Percentiles rank a stretch among this genome's conserved stretches.
Conservation (phyloP, 192 early-diverging fungal genomes). For the Entomortierella beljakovae region DNA sequence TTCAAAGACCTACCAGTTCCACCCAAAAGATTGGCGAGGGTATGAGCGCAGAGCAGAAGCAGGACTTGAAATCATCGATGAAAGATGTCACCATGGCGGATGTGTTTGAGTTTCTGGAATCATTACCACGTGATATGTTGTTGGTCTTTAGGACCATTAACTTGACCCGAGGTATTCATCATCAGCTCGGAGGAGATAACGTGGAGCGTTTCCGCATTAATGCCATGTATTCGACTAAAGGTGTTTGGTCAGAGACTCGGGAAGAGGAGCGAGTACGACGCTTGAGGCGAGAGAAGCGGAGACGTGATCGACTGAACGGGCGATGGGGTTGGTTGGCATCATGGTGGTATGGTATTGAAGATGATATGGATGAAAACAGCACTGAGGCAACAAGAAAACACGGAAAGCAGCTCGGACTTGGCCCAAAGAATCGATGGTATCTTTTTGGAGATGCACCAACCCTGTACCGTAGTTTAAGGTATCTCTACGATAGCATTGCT, state of each 20-base stretch:
- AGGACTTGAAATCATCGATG: slow-evolving; percentile 39
- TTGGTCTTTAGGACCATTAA: slow-evolving; percentile 65
- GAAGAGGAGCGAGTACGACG: slow-evolving; percentile 45
- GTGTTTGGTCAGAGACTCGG: slow-evolving; percentile 62
- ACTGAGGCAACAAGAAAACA: slow-evolving; percentile 29
- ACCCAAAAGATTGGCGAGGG: slow-evolving; percentile 53
- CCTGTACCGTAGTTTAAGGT: slow-evolving; percentile 41
- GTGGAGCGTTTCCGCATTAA: slow-evolving; percentile 62
- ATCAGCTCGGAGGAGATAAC: slow-evolving; percentile 60
- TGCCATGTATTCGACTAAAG: slow-evolving; percentile 56
- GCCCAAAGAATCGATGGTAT: slow-evolving; percentile 56
- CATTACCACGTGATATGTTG: slow-evolving; percentile 65
- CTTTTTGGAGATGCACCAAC: slow-evolving; percentile 57
- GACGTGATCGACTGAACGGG: slow-evolving; percentile 20
- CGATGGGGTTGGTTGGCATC: slow-evolving; percentile 32
- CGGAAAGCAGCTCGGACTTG: slow-evolving; percentile 43
- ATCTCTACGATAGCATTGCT: slow-evolving; percentile 43
- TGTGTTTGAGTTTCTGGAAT: slow-evolving; percentile 63
- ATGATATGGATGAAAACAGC: slow-evolving; percentile 38
- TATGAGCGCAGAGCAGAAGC: slow-evolving; percentile 46
- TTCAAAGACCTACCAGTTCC: slow-evolving; percentile 55
- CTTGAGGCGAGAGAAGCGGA: slow-evolving; percentile 22
- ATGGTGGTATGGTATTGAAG: slow-evolving; percentile 40
- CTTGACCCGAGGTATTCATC: slow-evolving; percentile 61
- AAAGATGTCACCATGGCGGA: slow-evolving; percentile 61